Conservation (phyloP, 345 rosid species). For the Ricinus communis region DNA sequence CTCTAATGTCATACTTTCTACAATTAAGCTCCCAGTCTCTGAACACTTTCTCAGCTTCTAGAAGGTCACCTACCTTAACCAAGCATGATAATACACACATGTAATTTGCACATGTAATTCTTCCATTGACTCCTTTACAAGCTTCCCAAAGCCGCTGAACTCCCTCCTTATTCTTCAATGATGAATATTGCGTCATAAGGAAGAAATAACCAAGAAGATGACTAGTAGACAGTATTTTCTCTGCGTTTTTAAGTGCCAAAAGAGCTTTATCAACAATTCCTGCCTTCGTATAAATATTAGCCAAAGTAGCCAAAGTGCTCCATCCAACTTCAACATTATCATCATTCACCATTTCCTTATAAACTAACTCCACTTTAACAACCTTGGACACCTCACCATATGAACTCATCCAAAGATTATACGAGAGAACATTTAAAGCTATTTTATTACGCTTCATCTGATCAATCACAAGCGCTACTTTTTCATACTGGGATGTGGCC, state of each 20-base stretch:
- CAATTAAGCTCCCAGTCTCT: slow-evolving; percentile 51
- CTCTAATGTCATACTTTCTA: slow-evolving; percentile 48
- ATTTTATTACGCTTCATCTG: slow-evolving; percentile 56
- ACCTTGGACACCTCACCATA: slow-evolving; percentile 32
- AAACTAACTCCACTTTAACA: slow-evolving; percentile 40
- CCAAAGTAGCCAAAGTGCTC: slow-evolving; percentile 54
- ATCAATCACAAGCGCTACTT: slow-evolving; percentile 47
- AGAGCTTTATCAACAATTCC: slow-evolving; percentile 47
- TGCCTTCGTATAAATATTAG: slow-evolving; percentile 46
- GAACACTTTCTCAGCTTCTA: slow-evolving; percentile 44
- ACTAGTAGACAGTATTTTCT: slow-evolving; percentile 41
- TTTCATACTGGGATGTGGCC: slow-evolving; percentile 34
- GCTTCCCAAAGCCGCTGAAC: slow-evolving; percentile 53
- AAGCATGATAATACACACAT: slow-evolving; percentile 50
- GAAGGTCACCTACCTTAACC: slow-evolving; percentile 44
- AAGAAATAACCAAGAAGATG: slow-evolving; percentile 50
- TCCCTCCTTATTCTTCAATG: slow-evolving; percentile 43
- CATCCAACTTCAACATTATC: slow-evolving; percentile 52
- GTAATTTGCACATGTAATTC: slow-evolving; percentile 52
- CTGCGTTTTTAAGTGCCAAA: slow-evolving; percentile 42
- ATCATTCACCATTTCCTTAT: slow-evolving; percentile 49
- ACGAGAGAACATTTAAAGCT: slow-evolving; percentile 51
- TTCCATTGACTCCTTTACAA: slow-evolving; percentile 42
- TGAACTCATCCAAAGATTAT: slow-evolving; percentile 68
- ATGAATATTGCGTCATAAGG: slow-evolving; percentile 44